Conservation (phyloP, 331 rosid species). For the Quercus phellos region DNA sequence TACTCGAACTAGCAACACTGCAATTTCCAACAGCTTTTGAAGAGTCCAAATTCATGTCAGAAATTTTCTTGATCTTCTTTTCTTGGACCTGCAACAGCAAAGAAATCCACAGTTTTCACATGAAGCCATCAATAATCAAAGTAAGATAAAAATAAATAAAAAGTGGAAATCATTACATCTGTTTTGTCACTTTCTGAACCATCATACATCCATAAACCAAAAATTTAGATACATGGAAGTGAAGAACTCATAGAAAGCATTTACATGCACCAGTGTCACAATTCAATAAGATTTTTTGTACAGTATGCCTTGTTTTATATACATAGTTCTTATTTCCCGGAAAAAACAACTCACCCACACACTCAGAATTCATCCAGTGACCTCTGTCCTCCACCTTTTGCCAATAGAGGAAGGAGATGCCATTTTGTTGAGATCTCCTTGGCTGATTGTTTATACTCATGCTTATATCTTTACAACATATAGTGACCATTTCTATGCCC, state of each 20-base stretch:
- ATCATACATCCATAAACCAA: background rate
- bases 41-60: constrained; percentile 77
- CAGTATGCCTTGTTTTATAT: background rate
- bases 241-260: background rate
- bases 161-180: background rate
- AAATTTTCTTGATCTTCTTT: constrained; percentile 86
- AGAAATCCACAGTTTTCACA: constrained; percentile 12
- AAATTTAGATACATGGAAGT: background rate
- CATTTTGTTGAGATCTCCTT: background rate
- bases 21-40: constrained; percentile 65
- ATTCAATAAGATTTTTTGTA: background rate
- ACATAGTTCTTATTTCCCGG: too few species aligned
- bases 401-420: background rate
- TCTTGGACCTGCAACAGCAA: constrained; percentile 71
- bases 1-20: constrained; percentile 73
- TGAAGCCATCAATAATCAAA: constrained; percentile 13
- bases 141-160: constrained; percentile 4
- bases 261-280: background rate
- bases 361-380: background rate
- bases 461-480: background rate
- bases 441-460: background rate
- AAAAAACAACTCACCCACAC: too few species aligned
- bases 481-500: background rate
- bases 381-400: background rate
- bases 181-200: background rate